Percentiles rank a stretch among this genome's conserved stretches.
These are phyloP conservation scores for Aspergillus ustus DNA, from an alignment of 2,329 filamentous ascomycete species.

Conservation along the genomic window DNA sequence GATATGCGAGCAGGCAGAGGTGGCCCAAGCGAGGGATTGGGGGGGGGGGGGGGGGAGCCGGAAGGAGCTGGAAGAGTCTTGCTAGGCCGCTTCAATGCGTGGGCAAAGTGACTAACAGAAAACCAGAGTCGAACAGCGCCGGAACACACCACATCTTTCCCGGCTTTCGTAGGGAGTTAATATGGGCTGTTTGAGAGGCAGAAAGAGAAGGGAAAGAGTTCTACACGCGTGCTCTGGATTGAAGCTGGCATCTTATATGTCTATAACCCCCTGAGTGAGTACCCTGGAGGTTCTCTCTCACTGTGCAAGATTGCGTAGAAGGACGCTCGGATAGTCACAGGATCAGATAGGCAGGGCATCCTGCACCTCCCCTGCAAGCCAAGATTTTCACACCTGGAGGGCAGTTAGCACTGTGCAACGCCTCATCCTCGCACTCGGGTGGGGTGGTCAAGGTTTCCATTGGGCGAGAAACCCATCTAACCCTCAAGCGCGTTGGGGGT, in stretches of 20 bases:
- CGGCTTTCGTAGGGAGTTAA: background rate
- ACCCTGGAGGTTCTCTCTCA: conserved; percentile 9
- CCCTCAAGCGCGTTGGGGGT: background rate
- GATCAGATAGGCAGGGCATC: background rate
- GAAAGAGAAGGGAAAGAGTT: background rate
- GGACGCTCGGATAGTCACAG: background rate
- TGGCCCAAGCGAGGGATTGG: conserved; percentile 7
- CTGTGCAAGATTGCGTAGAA: background rate
- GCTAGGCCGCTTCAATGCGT: conserved; percentile 1
- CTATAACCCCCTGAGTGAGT: conserved; percentile 1
- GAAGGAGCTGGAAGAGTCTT: background rate
- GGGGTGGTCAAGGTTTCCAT: background rate
- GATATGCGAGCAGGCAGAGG: background rate
- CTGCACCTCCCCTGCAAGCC: background rate
- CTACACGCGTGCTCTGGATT: background rate
- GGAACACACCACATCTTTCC: background rate
- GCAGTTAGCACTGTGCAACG: background rate
- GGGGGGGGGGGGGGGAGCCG: too few species aligned
- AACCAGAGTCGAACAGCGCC: background rate
- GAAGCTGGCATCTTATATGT: conserved; percentile 8
- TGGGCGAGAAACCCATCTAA: background rate
- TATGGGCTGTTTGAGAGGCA: background rate
- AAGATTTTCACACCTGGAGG: background rate
- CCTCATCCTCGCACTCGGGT: background rate
- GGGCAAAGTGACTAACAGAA: conserved; percentile 6